Conservation (phyloP, 2,329 filamentous ascomycete genomes). For the Colletotrichum sp. region DNA sequence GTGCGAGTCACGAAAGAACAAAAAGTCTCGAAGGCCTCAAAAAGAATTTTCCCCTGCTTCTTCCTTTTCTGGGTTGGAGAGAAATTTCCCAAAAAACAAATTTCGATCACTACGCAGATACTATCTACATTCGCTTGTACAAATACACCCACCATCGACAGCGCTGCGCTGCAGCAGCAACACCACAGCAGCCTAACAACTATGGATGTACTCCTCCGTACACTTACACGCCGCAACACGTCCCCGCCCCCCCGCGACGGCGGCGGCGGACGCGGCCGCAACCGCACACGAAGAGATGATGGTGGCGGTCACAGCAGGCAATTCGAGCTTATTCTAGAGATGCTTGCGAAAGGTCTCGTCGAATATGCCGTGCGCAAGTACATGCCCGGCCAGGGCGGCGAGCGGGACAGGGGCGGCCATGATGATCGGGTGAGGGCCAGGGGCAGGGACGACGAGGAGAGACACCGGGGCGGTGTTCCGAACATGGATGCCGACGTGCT, state of each 20-base stretch:
- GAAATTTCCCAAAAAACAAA: background rate
- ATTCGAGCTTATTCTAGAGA: constrained; percentile 5
- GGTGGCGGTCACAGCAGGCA: background rate
- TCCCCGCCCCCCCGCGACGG: background rate
- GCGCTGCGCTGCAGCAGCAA: background rate
- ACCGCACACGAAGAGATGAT: background rate
- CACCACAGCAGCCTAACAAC: background rate
- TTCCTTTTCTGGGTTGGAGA: background rate
- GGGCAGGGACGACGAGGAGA: background rate
- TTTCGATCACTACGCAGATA: background rate
- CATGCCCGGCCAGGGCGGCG: background rate
- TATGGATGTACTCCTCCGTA: constrained; percentile 13
- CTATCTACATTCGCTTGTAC: background rate
- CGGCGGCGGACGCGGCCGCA: background rate
- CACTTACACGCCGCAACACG: constrained; percentile 2
- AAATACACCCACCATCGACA: background rate
- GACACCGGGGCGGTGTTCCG: background rate
- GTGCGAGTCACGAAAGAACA: background rate
- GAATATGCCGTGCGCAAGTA: constrained; percentile 16
- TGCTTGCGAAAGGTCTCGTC: constrained; percentile 12
- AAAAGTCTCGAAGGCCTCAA: background rate
- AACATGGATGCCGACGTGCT: constrained; percentile 14
- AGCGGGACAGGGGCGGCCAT: background rate
- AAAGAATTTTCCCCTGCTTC: background rate
- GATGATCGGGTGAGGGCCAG: background rate